Conservation (phyloP, 108 stramenopile species). For the Cafeteria roenbergensis region DNA sequence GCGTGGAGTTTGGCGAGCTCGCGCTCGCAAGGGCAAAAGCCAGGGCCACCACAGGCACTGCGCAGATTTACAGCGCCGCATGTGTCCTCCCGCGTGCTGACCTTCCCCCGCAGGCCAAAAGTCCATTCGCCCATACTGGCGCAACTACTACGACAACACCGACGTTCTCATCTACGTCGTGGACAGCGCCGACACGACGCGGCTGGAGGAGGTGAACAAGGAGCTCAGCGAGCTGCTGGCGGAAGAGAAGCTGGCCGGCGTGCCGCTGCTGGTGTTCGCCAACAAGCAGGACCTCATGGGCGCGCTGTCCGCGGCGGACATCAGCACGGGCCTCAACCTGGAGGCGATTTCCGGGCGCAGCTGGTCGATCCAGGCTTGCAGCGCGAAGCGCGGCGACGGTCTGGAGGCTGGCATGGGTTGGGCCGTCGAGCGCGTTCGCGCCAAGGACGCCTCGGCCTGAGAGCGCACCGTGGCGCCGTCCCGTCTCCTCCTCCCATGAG, state of each 20-base stretch:
- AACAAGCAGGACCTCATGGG: constrained; percentile 95
- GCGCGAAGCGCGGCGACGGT: constrained; percentile 65
- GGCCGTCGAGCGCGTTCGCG: constrained; percentile 15
- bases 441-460: no score
- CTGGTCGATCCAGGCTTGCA: constrained; percentile 97
- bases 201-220: no score
- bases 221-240: constrained; percentile 86
- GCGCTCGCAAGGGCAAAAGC: no score
- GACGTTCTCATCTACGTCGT: constrained; percentile 99
- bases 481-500: no score
- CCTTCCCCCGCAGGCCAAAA: constrained; percentile 98
- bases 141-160: constrained; percentile 98
- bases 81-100: no score
- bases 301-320: constrained; percentile 81
- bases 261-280: constrained; percentile 82
- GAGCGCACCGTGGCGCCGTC: no score
- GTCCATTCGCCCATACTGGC: constrained; percentile 96
- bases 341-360: constrained; percentile 76
- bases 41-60: no score
- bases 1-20: no score
- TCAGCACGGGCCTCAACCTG: constrained; percentile 82
- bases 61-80: no score
- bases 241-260: constrained; percentile 83
- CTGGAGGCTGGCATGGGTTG: constrained; percentile 33
- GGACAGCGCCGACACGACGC: constrained; percentile 85